Base-by-base conservation (phyloP, 2,329 filamentous ascomycete genomes). In the Acarospora socialis region DNA sequence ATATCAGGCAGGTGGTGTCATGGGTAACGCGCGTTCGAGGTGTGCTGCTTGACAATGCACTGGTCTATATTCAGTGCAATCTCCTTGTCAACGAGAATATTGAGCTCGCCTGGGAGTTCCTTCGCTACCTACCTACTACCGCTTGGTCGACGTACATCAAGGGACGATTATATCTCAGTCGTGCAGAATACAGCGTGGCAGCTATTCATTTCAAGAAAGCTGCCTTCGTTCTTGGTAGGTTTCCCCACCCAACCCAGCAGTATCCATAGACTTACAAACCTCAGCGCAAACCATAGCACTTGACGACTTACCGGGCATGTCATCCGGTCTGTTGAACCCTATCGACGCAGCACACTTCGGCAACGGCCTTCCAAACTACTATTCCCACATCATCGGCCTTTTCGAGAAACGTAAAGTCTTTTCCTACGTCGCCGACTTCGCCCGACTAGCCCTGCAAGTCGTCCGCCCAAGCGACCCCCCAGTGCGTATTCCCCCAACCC, bases 341-440 rank as follows among this genome's bases (percentile, higher is more conserved):
- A 73, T 77, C 2, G 82, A 93, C 43, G 77, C 76, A 8, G 61
- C 65, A 32, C 61, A 52, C 32, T 75, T 78, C 48, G 66, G 84
- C 48, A 71, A 72, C 34, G 90, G 87, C 2, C 65, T 86, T 23
- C 70, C 82, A 4, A 75, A 71, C 40, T 98, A 94, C 57, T 92
- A 92, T 53, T 73, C 77, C 24, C 90, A 98, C 52, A 70, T 95
- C 30, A 70, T 86, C 8, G 67, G 73, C 13, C 65, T 98, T 1
- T 95, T 81, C 48, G 86, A 94, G 51, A 71, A 70, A 44, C 69
- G 73, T 25, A 79, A 77, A 43, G 74, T 77, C 1, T 81, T 81
- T 52, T 79, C 81, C 2, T 81, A 79, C 46, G 81, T 92, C 23
- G 70, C 83, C 4, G 81, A 92, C 43, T 94, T 93, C 60, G 76